Base-by-base conservation (phyloP, 164 flowering plant species). In the Kingdonia uniflora region DNA sequence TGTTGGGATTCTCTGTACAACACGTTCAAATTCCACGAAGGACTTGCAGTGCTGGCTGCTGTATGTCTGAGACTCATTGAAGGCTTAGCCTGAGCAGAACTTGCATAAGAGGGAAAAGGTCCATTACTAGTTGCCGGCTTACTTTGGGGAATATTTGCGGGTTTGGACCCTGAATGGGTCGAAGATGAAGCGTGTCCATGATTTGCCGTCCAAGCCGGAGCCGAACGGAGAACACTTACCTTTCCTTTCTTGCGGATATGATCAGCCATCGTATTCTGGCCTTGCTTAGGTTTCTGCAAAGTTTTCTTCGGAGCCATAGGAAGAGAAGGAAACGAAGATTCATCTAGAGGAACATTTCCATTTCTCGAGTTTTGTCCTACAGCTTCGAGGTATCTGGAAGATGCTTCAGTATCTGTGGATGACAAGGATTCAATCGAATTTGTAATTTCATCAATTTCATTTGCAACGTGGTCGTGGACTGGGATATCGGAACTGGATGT, bases 271-370 rank as follows among this genome's bases (percentile, higher is more conserved):
- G 82, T 70, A 41, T 62, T 81, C 61, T 20, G 60, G 19, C 74
- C 62, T 22, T 39, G 54, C 52, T 46, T 60, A 14, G 74, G 17
- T 14, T 61, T 71, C 41, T 60, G 74, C 50, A 68, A 81, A 60
- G 70, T 65, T 57, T 45, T 65, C 8, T 65, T 63, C 20, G 84
- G 52, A 14, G 65, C 76, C 48, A 23, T 37, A 46, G 23, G 25
- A 5, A 94, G 89, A 1, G 97, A 95, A 55, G 95, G 99, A 57
- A 94, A 94, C 7, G 79, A 74, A 56, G 95, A 80, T 54, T 80
- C 87, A 68, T 58, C 75, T 14, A 94, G 71, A 55, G 70, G 59
- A 17, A 45, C 50, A 54, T 42, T 69, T 56, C 70, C 50, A 54
- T 42, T 69, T 56, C 70, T 64, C 11, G 84, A 66, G 37, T 52